Conservation (phyloP, 495 filamentous ascomycete species). For the Neurospora tetrasperma region DNA sequence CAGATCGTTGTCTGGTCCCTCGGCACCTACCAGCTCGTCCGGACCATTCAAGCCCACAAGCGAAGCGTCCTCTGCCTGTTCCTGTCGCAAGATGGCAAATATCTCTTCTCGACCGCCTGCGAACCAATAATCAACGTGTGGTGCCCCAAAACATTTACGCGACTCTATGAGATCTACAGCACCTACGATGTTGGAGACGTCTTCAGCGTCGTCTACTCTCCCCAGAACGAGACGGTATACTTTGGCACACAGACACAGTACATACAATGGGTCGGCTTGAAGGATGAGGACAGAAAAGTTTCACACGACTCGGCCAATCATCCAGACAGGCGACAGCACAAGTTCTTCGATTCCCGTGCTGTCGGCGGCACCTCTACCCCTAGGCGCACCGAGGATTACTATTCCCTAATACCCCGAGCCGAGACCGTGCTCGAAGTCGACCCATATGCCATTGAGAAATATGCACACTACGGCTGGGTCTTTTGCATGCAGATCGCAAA, state of each 20-base stretch:
- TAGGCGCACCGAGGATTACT: conserved; percentile 43
- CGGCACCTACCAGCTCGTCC: conserved; percentile 68
- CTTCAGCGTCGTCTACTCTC: conserved; percentile 82
- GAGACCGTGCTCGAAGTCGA: conserved; percentile 67
- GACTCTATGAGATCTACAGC: conserved; percentile 83
- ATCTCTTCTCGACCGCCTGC: conserved; percentile 87
- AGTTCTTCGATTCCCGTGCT: conserved; percentile 89
- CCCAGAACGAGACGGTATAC: conserved; percentile 68
- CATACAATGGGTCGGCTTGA: conserved; percentile 58
- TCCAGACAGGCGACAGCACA: conserved; percentile 71
- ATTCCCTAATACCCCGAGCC: conserved; percentile 42
- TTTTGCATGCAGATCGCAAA: conserved; percentile 85
- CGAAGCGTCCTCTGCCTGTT: conserved; percentile 81
- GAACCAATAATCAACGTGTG: conserved; percentile 87
- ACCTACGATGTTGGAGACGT: conserved; percentile 93
- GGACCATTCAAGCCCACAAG: conserved; percentile 72
- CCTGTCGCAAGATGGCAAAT: conserved; percentile 57
- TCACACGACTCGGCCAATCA: conserved; percentile 55
- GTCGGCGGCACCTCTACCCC: conserved; percentile 72
- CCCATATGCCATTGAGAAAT: conserved; percentile 68
- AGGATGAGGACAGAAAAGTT: conserved; percentile 39
- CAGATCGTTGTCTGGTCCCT: conserved; percentile 88
- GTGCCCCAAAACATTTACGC: conserved; percentile 33
- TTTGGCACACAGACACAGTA: conserved; percentile 90
- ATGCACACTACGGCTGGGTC: conserved; percentile 89